A percentile compares a stretch with the other conserved stretches of the same genome.
Conservation (phyloP, 2,329 filamentous ascomycete species). For the Diaporthe citri region DNA sequence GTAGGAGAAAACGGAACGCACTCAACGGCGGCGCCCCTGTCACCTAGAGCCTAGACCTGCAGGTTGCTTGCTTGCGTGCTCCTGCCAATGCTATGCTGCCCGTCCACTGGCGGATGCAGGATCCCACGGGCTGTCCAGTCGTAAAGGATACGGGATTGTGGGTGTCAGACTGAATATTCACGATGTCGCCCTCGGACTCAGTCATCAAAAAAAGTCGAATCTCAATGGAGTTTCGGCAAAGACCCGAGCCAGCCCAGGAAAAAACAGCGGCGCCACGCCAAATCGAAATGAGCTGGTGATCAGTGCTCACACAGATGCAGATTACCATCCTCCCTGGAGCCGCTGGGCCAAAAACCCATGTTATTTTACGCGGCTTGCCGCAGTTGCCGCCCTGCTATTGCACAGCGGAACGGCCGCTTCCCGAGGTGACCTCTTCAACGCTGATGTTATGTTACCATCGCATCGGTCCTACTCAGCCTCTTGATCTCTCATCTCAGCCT, state of each 20-base stretch:
- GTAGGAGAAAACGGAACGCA: constrained; percentile 15
- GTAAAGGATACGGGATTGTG: background rate
- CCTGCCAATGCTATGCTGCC: background rate
- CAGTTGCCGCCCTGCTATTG: constrained; percentile 25
- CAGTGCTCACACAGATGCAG: constrained; percentile 36
- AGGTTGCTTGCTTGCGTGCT: constrained; percentile 1
- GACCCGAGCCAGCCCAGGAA: constrained; percentile 31
- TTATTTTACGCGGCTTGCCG: constrained; percentile 9
- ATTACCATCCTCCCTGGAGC: constrained; percentile 27
- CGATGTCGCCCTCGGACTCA: constrained; percentile 11
- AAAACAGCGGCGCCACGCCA: constrained; percentile 16
- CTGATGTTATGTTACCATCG: constrained; percentile 4
- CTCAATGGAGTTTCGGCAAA: constrained; percentile 32
- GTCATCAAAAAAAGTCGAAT: constrained; percentile 11
- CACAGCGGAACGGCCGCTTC: constrained; percentile 17
- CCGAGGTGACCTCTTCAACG: constrained; percentile 10
- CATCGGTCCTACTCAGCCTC: constrained; percentile 16
- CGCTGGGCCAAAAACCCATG: constrained; percentile 10
- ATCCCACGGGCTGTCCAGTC: background rate
- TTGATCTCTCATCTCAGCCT: constrained; percentile 7
- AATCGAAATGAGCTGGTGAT: constrained; percentile 39
- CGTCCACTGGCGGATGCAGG: background rate
- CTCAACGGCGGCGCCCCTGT: constrained; percentile 16
- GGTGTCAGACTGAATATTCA: constrained; percentile 6
- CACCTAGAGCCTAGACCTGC: constrained; percentile 4